Conservation (phyloP, 441 rosid genomes). For the Populus trichocarpa region DNA sequence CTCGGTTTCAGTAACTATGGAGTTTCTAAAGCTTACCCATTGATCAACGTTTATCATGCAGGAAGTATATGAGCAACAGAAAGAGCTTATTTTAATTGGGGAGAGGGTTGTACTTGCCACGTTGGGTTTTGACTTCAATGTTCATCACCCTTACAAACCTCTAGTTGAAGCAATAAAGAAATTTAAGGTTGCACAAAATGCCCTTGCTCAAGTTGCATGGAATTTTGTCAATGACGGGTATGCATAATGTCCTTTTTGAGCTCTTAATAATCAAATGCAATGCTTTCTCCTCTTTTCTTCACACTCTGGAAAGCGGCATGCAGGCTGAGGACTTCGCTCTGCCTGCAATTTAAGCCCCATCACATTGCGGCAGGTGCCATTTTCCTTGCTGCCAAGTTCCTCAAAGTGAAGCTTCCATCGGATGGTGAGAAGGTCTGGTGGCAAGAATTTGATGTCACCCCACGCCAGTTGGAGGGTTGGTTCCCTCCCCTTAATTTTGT, state of each 20-base stretch:
- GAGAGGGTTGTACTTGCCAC: slow-evolving; percentile 88
- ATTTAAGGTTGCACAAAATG: slow-evolving; percentile 84
- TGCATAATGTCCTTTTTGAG: slow-evolving; percentile 26
- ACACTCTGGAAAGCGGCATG: slow-evolving; percentile 52
- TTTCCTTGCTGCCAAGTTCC: slow-evolving; percentile 94
- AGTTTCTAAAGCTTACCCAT: slow-evolving; percentile 1
- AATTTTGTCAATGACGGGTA: slow-evolving; percentile 95
- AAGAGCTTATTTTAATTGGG: slow-evolving; percentile 70
- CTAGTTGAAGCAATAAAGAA: slow-evolving; percentile 91
- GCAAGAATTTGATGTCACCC: slow-evolving; percentile 58
- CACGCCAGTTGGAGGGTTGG: slow-evolving; percentile 83
- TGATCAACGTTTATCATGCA: slow-evolving; percentile 26
- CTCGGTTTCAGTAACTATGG: background rate
- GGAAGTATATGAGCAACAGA: slow-evolving; percentile 92
- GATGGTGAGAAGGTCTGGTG: slow-evolving; percentile 64
- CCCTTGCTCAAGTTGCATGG: slow-evolving; percentile 92
- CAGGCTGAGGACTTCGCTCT: slow-evolving; percentile 97
- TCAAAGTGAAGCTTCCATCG: slow-evolving; percentile 90
- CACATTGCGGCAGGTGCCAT: slow-evolving; percentile 95
- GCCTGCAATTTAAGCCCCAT: slow-evolving; percentile 95
- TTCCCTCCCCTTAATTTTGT: slow-evolving; percentile 27
- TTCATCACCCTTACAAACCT: slow-evolving; percentile 84
- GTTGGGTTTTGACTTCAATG: slow-evolving; percentile 76
- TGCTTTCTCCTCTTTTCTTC: slow-evolving; percentile 35
- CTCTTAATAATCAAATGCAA: slow-evolving; percentile 10